Evolutionary conservation across 129 eudicot species (phyloP).

Genomic region (Flaveria robusta): DNA sequence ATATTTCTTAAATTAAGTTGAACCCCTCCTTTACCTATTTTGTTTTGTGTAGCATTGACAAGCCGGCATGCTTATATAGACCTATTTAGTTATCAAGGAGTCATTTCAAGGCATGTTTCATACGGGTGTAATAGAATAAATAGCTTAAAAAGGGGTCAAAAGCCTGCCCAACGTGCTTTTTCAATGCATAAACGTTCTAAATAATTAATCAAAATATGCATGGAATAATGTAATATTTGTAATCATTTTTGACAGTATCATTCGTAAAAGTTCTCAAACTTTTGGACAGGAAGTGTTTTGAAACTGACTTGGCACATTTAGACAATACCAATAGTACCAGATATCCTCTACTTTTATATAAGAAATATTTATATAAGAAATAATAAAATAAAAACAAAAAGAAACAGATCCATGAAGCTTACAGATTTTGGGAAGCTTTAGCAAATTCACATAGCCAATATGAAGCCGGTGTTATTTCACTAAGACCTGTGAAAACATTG

Average conservation of each 20-base stretch:
- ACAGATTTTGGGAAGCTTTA: background rate
- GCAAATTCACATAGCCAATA: constrained; percentile 23
- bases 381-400: background rate
- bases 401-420: constrained; percentile 21
- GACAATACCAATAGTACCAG: background rate
- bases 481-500: constrained; percentile 5
- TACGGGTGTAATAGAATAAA: background rate
- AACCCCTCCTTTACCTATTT: background rate
- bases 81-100: background rate
- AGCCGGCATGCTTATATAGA: background rate
- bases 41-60: background rate
- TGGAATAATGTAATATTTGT: background rate
- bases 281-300: background rate
- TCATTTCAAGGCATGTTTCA: background rate
- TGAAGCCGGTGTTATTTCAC: constrained; percentile 17
- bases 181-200: background rate
- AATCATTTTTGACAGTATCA: background rate
- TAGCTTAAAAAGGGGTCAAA: background rate
- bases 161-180: background rate
- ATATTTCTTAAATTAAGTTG: background rate
- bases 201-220: background rate
- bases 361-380: constrained; percentile 2
- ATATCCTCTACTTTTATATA: background rate
- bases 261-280: background rate
- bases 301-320: background rate